phyloP scores from a whole-genome alignment of 2,329 filamentous ascomycete genomes.

The Colletotrichum zoysiae region DNA sequence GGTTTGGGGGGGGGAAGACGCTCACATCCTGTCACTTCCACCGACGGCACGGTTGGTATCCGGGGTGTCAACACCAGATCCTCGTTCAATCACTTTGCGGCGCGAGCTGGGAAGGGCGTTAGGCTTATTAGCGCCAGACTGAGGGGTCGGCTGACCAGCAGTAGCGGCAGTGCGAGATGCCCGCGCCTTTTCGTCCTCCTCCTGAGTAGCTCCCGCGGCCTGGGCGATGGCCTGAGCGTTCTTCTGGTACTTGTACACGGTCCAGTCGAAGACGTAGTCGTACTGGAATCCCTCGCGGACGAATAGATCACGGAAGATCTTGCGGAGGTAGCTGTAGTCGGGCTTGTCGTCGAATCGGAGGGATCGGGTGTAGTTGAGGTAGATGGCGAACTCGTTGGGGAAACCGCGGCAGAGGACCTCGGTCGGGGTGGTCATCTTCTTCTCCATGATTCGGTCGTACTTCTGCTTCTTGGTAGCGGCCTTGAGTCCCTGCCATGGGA shows the following conservation, averaged over 20 bases:
- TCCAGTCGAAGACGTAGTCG: slow-evolving; percentile 99
- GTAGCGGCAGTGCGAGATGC: slow-evolving; percentile 76
- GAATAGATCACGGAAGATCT: slow-evolving; percentile 99
- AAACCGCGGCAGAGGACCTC: slow-evolving; percentile 99
- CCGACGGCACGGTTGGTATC: slow-evolving; percentile 81
- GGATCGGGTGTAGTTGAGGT: slow-evolving; percentile 98
- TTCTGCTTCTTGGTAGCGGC: slow-evolving; percentile 99
- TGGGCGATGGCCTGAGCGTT: slow-evolving; percentile 90
- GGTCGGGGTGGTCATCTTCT: slow-evolving; percentile 99
- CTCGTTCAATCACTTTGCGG: slow-evolving; percentile 85
- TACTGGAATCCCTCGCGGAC: slow-evolving; percentile 99
- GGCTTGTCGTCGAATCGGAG: slow-evolving; percentile 99
- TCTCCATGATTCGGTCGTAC: slow-evolving; percentile 99
- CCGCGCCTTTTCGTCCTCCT: slow-evolving; percentile 82
- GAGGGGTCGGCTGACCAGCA: slow-evolving; percentile 69
- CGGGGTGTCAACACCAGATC: slow-evolving; percentile 72
- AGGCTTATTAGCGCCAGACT: slow-evolving; percentile 75
- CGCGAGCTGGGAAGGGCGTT: slow-evolving; percentile 81
- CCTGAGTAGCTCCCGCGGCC: slow-evolving; percentile 72
- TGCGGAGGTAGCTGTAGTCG: slow-evolving; percentile 98
- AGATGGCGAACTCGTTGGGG: slow-evolving; percentile 99
- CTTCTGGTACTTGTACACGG: slow-evolving; percentile 99
- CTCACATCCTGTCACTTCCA: slow-evolving; percentile 96
- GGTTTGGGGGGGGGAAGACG: slow-evolving; percentile 83
- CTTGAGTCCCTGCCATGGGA: slow-evolving; percentile 98